Conservation (phyloP, 306 rosid species). For the Vigna angularis region DNA sequence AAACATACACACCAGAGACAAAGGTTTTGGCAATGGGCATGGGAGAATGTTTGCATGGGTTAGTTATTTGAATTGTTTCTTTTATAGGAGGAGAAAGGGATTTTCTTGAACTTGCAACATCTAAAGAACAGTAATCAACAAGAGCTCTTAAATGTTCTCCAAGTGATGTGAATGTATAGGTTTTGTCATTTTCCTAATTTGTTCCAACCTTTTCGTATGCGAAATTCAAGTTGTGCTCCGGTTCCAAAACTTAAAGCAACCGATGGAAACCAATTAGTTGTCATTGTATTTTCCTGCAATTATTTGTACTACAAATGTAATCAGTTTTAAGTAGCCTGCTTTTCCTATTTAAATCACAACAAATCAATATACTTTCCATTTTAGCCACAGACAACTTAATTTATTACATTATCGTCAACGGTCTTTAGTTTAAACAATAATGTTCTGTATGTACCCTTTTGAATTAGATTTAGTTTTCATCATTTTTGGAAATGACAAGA, state of each 20-base stretch:
- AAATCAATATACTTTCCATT: background rate
- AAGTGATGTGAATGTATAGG: background rate
- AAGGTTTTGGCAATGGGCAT: constrained; percentile 10
- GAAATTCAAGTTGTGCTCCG: constrained; percentile 6
- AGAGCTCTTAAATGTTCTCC: background rate
- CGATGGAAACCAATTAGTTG: constrained; percentile 20
- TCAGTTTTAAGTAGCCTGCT: constrained; percentile 1
- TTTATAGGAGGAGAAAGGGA: background rate
- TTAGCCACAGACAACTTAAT: constrained; percentile 11
- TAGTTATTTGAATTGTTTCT: background rate
- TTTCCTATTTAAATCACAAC: constrained; percentile 23
- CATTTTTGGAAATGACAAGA: constrained; percentile 26
- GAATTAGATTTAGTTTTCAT: constrained; percentile 21
- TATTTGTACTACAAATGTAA: constrained; percentile 28
- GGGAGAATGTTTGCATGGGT: constrained; percentile 15
- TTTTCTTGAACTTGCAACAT: constrained; percentile 20
- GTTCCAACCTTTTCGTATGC: background rate
- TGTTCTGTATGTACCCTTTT: constrained; percentile 1
- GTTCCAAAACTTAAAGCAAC: constrained; percentile 19
- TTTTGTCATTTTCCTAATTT: constrained; percentile 10
- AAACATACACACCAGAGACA: background rate
- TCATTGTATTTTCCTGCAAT: constrained; percentile 9
- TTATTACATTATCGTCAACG: background rate
- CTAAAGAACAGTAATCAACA: constrained; percentile 1
- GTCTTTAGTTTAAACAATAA: background rate